Evolutionary conservation across 2,329 filamentous ascomycete genomes (phyloP).

Genomic region (Sclerotinia glacialis): DNA sequence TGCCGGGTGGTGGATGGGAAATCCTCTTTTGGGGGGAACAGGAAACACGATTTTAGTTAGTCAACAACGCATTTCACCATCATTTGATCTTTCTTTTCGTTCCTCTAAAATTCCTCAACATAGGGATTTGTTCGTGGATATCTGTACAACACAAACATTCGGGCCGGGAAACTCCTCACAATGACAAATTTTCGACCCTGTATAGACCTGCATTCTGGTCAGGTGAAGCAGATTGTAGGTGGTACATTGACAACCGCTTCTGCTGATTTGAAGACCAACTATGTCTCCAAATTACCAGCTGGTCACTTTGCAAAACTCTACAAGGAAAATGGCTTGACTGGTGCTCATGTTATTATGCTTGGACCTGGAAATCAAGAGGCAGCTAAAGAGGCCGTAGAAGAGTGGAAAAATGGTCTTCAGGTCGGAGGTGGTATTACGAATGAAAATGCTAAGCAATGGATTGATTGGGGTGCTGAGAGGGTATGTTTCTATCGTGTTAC

Average conservation of each 20-base stretch:
- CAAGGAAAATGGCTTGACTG: constrained; percentile 66
- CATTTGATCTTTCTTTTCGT: background rate
- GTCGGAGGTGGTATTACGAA: constrained; percentile 93
- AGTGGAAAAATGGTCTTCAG: constrained; percentile 80
- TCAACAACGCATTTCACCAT: background rate
- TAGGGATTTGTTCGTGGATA: background rate
- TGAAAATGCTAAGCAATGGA: constrained; percentile 79
- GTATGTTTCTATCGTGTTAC: constrained; percentile 47
- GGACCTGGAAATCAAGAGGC: constrained; percentile 82
- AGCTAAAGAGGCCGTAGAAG: constrained; percentile 69
- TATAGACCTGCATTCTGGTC: constrained; percentile 95
- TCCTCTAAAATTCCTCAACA: background rate
- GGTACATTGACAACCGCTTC: constrained; percentile 75
- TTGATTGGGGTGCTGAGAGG: constrained; percentile 84
- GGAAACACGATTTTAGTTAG: constrained; percentile 3
- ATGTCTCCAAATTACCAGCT: constrained; percentile 80
- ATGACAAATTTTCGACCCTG: constrained; percentile 97
- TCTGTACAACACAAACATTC: background rate
- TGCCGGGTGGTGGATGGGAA: constrained; percentile 20
- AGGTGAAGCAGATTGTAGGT: constrained; percentile 98
- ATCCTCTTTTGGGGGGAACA: background rate
- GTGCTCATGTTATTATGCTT: constrained; percentile 95
- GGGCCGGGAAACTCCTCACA: constrained; percentile 25
- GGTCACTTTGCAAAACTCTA: constrained; percentile 81
- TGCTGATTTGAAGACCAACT: constrained; percentile 78